These are phyloP conservation scores for Amanita pseudoporphyria DNA, from an alignment of 768 basidiomycete species.

Conservation along the genomic window DNA sequence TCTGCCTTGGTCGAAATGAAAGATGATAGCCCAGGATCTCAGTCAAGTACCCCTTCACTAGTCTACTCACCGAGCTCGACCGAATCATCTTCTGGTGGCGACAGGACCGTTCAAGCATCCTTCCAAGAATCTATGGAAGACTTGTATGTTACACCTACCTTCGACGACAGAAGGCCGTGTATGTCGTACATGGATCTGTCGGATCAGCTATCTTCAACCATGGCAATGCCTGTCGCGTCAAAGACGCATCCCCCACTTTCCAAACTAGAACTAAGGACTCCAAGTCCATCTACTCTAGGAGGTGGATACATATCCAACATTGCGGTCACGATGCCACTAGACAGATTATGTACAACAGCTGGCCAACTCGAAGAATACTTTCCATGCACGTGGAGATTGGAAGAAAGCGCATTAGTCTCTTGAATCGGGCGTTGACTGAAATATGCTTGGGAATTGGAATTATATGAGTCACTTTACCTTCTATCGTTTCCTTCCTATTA, in stretches of 20 bases:
- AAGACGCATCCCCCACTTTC: not conserved
- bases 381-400: constrained; percentile 2
- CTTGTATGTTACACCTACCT: constrained; percentile 19
- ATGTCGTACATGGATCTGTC: constrained; percentile 9
- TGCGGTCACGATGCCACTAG: not conserved
- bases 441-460: constrained; percentile 3
- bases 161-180: constrained; percentile 4
- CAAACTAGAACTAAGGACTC: not conserved
- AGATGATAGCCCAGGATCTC: constrained; percentile 31
- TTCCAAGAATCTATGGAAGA: constrained; percentile 29
- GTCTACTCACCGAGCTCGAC: constrained; percentile 53
- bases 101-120: constrained; percentile 47
- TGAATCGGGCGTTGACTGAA: constrained; percentile 2
- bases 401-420: constrained; percentile 2
- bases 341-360: not conserved
- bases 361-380: not conserved
- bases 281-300: not conserved
- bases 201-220: not conserved
- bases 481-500: constrained; percentile 10
- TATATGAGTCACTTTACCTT: constrained; percentile 11
- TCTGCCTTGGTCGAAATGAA: constrained; percentile 8
- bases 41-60: constrained; percentile 39
- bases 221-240: not conserved
- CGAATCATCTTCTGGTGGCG: constrained; percentile 43
- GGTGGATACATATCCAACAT: not conserved